These are phyloP conservation scores for Trichoderma asperellum DNA, from an alignment of 2,329 filamentous ascomycete genomes.

Conservation along the genomic window DNA sequence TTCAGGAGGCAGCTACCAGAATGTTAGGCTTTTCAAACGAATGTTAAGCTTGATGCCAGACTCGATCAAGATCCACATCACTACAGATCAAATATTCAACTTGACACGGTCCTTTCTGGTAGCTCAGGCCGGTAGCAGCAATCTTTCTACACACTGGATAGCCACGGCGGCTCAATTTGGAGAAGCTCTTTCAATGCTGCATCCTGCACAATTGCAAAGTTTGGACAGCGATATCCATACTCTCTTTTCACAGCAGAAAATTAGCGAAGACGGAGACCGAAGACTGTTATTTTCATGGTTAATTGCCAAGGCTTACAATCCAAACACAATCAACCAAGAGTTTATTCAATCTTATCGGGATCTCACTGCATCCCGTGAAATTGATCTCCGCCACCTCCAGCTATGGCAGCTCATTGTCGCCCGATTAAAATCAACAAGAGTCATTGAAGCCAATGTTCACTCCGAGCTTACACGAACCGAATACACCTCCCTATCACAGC, in stretches of 20 bases:
- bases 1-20: constrained; percentile 27
- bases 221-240: constrained; percentile 28
- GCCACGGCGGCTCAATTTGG: constrained; percentile 31
- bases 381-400: constrained; percentile 29
- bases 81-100: constrained; percentile 25
- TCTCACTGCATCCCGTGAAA: not conserved
- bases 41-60: constrained; percentile 32
- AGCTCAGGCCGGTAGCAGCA: constrained; percentile 33
- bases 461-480: constrained; percentile 26
- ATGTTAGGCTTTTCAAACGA: constrained; percentile 32
- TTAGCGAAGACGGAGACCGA: constrained; percentile 11
- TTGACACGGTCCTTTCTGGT: constrained; percentile 30
- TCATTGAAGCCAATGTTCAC: constrained; percentile 15
- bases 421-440: constrained; percentile 27
- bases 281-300: constrained; percentile 35
- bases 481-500: constrained; percentile 30
- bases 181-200: constrained; percentile 29
- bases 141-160: constrained; percentile 30
- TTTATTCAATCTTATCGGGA: constrained; percentile 29
- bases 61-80: constrained; percentile 28
- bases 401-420: constrained; percentile 34
- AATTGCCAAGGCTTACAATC: constrained; percentile 32
- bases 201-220: constrained; percentile 19
- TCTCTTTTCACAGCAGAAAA: constrained; percentile 29
- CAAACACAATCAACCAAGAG: constrained; percentile 25